Conservation (phyloP, 768 basidiomycete genomes). For the Tricholoma hemisulphureum region DNA sequence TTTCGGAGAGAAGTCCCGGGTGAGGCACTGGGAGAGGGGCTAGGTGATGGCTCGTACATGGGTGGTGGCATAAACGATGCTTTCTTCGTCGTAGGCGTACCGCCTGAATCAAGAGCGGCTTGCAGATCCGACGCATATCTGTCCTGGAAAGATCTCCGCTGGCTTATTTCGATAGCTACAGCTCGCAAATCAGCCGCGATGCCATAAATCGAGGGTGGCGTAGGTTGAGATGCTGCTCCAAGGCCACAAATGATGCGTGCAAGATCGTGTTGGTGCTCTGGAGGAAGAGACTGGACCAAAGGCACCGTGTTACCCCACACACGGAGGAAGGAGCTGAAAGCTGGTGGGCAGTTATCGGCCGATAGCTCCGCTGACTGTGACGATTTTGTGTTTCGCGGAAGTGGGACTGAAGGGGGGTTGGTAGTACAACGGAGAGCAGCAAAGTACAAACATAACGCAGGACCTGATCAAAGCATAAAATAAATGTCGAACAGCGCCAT, state of each 20-base stretch:
- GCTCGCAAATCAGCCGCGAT: conserved; percentile 81
- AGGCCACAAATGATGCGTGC: conserved; percentile 77
- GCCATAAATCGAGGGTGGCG: conserved; percentile 45
- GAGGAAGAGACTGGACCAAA: conserved; percentile 56
- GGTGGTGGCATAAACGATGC: conserved; percentile 75
- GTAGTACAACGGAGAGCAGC: conserved; percentile 76
- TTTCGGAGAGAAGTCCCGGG: conserved; percentile 18
- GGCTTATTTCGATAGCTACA: conserved; percentile 85
- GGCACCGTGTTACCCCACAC: conserved; percentile 74
- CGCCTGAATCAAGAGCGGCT: conserved; percentile 71
- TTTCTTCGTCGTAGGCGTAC: conserved; percentile 37
- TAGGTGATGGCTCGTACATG: conserved; percentile 46
- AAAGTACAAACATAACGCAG: conserved; percentile 82
- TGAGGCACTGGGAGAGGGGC: conserved; percentile 18
- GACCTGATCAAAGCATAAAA: conserved; percentile 43
- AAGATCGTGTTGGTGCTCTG: conserved; percentile 77
- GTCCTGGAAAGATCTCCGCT: conserved; percentile 80
- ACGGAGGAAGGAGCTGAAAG: conserved; percentile 65
- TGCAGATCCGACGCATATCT: conserved; percentile 74
- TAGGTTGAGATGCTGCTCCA: conserved; percentile 41
- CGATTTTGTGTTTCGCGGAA: conserved; percentile 56
- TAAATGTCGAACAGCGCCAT: background rate
- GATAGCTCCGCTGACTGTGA: conserved; percentile 58
- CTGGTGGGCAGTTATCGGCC: conserved; percentile 62
- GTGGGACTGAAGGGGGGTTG: conserved; percentile 75